Percentiles rank a stretch among this genome's conserved stretches.
phyloP scores from a whole-genome alignment of 1,139 yeast genomes.

The Citeromyces siamensis region DNA sequence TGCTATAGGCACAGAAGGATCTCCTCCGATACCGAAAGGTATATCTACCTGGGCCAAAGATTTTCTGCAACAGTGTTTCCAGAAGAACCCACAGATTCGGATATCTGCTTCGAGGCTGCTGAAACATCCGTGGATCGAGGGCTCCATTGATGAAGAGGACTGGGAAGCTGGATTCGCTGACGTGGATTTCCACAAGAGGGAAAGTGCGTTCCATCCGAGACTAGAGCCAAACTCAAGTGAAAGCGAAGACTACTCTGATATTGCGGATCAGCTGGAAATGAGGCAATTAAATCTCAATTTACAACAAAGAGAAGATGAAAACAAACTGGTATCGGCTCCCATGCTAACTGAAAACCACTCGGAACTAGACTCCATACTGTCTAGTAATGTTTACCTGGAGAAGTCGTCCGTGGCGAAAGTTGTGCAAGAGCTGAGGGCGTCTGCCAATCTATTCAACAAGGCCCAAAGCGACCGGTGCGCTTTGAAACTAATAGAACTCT shows the following conservation, averaged over 20 bases:
- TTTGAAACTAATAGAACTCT: not conserved
- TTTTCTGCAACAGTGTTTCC: slow-evolving; percentile 67
- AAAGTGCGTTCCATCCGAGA: not conserved
- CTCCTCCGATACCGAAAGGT: slow-evolving; percentile 64
- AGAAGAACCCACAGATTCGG: slow-evolving; percentile 56
- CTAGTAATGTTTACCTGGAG: no score
- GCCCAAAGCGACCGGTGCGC: not conserved
- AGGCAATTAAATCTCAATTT: not conserved
- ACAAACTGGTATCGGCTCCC: not conserved
- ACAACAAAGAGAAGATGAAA: not conserved
- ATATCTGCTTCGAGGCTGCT: slow-evolving; percentile 42
- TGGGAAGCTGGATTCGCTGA: slow-evolving; percentile 1
- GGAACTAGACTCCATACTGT: no score
- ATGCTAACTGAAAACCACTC: not conserved
- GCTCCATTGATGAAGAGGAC: not conserved
- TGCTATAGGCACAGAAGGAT: slow-evolving; percentile 81
- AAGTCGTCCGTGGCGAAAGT: no score
- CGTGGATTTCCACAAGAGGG: not conserved
- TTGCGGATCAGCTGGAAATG: slow-evolving; percentile 1
- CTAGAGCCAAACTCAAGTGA: not conserved
- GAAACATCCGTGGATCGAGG: slow-evolving; percentile 43
- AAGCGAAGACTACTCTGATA: not conserved
- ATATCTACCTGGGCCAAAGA: slow-evolving; percentile 43
- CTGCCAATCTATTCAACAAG: not conserved
- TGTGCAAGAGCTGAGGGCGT: not conserved